These are phyloP conservation scores for Serendipita sp. DNA, from an alignment of 1,284 basidiomycete genomes.

Conservation along the genomic window DNA sequence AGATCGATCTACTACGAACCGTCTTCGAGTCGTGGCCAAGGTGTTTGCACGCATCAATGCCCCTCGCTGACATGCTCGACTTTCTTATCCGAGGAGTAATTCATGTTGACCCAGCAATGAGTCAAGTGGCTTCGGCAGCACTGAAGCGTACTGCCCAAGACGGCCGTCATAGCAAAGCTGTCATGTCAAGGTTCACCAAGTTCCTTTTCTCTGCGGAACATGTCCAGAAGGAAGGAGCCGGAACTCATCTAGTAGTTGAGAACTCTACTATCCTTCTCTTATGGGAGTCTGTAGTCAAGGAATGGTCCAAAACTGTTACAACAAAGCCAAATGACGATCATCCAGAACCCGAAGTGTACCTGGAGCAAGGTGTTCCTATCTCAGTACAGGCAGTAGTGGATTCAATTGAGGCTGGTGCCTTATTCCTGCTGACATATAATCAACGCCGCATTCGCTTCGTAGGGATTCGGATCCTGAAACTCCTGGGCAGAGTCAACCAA, in stretches of 20 bases:
- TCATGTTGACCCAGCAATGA: constrained; percentile 68
- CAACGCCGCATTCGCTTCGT: constrained; percentile 33
- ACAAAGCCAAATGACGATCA: constrained; percentile 27
- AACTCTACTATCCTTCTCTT: constrained; percentile 48
- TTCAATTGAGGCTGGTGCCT: constrained; percentile 53
- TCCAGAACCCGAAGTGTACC: constrained; percentile 26
- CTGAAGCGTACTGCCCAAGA: constrained; percentile 64
- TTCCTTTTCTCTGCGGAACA: constrained; percentile 66
- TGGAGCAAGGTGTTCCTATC: constrained; percentile 30
- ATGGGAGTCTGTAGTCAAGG: constrained; percentile 64
- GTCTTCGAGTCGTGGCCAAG: constrained; percentile 82
- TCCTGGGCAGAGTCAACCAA: constrained; percentile 7
- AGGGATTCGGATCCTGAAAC: constrained; percentile 37
- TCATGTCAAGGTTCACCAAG: constrained; percentile 56
- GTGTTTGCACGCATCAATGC: constrained; percentile 42
- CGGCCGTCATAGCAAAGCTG: constrained; percentile 37
- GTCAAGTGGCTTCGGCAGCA: constrained; percentile 54
- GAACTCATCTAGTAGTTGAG: constrained; percentile 49
- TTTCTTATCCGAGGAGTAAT: constrained; percentile 71
- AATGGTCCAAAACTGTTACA: constrained; percentile 42
- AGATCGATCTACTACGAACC: constrained; percentile 61
- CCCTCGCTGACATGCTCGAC: constrained; percentile 52
- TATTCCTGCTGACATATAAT: constrained; percentile 70
- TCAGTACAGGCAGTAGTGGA: constrained; percentile 28
- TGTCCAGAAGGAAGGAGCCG: constrained; percentile 53